A percentile compares a stretch with the other conserved stretches of the same genome.
phyloP scores from a whole-genome alignment of 2,329 filamentous ascomycete genomes.

The Tolypocladium ovalisporum region DNA sequence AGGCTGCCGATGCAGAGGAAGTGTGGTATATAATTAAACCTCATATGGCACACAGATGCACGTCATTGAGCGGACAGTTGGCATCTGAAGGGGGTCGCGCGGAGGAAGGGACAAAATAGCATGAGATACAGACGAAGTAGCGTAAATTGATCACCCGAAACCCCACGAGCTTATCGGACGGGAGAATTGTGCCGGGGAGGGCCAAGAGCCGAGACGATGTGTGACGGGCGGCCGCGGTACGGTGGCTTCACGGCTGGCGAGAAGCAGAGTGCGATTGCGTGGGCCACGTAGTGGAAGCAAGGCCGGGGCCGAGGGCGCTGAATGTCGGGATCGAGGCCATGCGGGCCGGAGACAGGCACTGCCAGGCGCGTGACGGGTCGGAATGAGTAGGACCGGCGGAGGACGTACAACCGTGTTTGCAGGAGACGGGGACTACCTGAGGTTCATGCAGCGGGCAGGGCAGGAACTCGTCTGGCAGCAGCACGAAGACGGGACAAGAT shows the following conservation, averaged over 20 bases:
- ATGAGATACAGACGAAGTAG: slow-evolving; percentile 6
- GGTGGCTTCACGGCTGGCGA: neutral
- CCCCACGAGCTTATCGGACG: neutral
- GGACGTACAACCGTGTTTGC: no score
- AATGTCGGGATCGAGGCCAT: neutral
- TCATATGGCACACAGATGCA: slow-evolving; percentile 6
- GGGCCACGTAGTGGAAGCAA: neutral
- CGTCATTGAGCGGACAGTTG: slow-evolving; percentile 1
- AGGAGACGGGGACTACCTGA: no score
- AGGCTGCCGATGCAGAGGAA: slow-evolving; percentile 2
- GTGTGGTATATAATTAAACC: slow-evolving; percentile 9
- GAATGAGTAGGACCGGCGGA: no score
- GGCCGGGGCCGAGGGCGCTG: no score
- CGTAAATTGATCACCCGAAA: slow-evolving; percentile 4
- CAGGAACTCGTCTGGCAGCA: no score
- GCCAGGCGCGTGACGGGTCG: no score
- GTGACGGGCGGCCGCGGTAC: neutral
- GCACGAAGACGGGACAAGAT: neutral
- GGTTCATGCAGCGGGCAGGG: neutral
- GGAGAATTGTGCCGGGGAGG: neutral
- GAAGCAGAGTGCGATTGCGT: neutral
- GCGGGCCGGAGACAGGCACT: neutral
- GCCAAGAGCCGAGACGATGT: neutral
- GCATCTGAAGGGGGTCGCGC: neutral
- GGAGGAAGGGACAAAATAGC: neutral